phyloP scores from a whole-genome alignment of 1,139 yeast species.

The Lipomyces yarrowii region DNA sequence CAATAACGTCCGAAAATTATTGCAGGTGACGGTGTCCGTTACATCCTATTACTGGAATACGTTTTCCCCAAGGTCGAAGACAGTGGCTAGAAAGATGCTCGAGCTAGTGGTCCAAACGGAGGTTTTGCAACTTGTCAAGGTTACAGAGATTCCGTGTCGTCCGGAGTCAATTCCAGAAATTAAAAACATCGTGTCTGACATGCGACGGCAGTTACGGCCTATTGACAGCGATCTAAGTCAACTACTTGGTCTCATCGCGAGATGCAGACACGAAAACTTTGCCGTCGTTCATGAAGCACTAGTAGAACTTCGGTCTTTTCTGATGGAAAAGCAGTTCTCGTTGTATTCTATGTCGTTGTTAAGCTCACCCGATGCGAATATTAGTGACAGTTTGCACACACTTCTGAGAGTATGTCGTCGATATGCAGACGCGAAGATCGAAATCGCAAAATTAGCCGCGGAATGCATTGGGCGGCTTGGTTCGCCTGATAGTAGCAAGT shows the following conservation, averaged over 20 bases:
- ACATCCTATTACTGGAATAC: slow-evolving; percentile 64
- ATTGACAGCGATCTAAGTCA: slow-evolving; percentile 16
- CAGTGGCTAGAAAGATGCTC: slow-evolving; percentile 52
- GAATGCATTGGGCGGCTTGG: slow-evolving; percentile 77
- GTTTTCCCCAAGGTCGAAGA: slow-evolving; percentile 54
- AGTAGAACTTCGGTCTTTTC: slow-evolving; percentile 60
- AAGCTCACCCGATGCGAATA: slow-evolving; percentile 42
- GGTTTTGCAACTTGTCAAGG: slow-evolving; percentile 39
- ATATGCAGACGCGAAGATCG: slow-evolving; percentile 54
- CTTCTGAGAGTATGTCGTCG: slow-evolving; percentile 63
- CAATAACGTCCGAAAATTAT: slow-evolving; percentile 56
- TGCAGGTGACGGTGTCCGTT: slow-evolving; percentile 59
- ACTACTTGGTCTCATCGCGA: slow-evolving; percentile 55
- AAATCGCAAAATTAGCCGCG: slow-evolving; percentile 62
- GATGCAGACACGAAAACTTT: slow-evolving; percentile 68
- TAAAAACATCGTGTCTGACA: slow-evolving; percentile 27
- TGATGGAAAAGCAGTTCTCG: slow-evolving; percentile 53
- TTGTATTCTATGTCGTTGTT: slow-evolving; percentile 45
- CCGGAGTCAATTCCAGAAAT: slow-evolving; percentile 35
- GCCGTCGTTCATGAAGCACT: slow-evolving; percentile 80
- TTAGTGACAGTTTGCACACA: slow-evolving; percentile 54
- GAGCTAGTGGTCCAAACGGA: slow-evolving; percentile 11
- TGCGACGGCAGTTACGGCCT: slow-evolving; percentile 11
- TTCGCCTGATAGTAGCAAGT: slow-evolving; percentile 68
- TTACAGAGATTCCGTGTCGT: slow-evolving; percentile 35